phyloP scores from a whole-genome alignment of 2,329 filamentous ascomycete species.

The Reticulascus tulasneorum region DNA sequence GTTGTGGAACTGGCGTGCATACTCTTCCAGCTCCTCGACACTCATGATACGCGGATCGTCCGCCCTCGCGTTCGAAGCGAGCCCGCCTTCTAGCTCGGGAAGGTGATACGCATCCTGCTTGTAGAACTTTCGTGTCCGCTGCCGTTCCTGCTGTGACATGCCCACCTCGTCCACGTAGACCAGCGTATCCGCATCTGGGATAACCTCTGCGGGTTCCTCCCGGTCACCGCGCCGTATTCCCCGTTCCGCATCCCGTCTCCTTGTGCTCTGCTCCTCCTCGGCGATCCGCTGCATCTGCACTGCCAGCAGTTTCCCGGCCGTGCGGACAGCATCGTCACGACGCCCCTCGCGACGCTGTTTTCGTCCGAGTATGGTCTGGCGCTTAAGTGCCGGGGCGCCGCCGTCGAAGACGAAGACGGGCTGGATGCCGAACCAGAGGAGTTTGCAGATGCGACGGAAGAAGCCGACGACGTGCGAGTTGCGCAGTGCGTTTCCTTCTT shows the following conservation, averaged over 20 bases:
- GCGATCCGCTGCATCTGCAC: conserved; percentile 90
- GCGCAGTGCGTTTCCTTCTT: conserved; percentile 92
- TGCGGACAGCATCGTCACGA: conserved; percentile 86
- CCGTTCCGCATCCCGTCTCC: conserved; percentile 44
- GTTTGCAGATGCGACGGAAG: conserved; percentile 96
- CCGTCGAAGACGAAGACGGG: conserved; percentile 99
- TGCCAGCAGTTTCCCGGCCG: conserved; percentile 85
- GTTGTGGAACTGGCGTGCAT: conserved; percentile 85
- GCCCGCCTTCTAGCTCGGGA: conserved; percentile 74
- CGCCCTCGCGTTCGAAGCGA: conserved; percentile 81
- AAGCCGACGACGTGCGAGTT: conserved; percentile 97
- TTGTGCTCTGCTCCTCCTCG: conserved; percentile 75
- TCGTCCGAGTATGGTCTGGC: conserved; percentile 79
- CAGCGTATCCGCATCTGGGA: conserved; percentile 65
- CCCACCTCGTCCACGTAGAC: conserved; percentile 90
- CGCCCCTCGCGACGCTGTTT: conserved; percentile 80
- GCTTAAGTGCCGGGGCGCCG: conserved; percentile 84
- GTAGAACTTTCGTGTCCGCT: conserved; percentile 71
- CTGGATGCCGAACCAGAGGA: conserved; percentile 92
- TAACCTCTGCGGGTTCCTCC: conserved; percentile 58
- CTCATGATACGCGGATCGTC: conserved; percentile 97
- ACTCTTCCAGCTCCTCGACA: conserved; percentile 87
- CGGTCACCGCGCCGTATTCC: conserved; percentile 31
- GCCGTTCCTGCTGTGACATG: conserved; percentile 73
- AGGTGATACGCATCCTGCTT: conserved; percentile 96